Percentiles rank a stretch among this genome's conserved stretches.
These are phyloP conservation scores for Glebionis coronaria DNA, from an alignment of 129 eudicot species.

Conservation along the genomic window DNA sequence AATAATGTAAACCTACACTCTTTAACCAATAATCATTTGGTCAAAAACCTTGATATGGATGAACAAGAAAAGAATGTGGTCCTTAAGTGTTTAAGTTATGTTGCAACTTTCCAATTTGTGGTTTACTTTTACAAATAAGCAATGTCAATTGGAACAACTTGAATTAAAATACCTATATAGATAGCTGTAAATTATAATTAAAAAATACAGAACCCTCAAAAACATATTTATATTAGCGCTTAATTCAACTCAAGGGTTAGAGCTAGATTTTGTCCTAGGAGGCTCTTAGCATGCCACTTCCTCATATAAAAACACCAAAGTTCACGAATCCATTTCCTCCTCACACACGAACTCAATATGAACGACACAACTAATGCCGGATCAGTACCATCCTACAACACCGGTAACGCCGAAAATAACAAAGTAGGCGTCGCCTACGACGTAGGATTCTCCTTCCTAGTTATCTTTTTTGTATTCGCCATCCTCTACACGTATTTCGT, in stretches of 20 bases:
- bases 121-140: not conserved
- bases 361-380: slow-evolving; percentile 17
- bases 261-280: not conserved
- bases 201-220: too few relatives aligned
- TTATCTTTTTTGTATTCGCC: slow-evolving; percentile 29
- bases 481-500: slow-evolving; percentile 32
- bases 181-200: too few relatives aligned
- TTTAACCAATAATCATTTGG: too few relatives aligned
- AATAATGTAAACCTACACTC: too few relatives aligned
- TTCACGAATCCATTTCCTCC: slow-evolving; percentile 7
- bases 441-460: slow-evolving; percentile 25
- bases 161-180: not conserved
- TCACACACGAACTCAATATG: not conserved
- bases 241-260: slow-evolving; percentile 1
- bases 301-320: not conserved
- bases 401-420: not conserved
- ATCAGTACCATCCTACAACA: slow-evolving; percentile 19
- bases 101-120: too few relatives aligned
- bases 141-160: too few relatives aligned
- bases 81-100: too few relatives aligned
- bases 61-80: too few relatives aligned
- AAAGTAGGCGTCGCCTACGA: slow-evolving; percentile 5
- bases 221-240: not conserved
- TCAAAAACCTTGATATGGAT: too few relatives aligned
- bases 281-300: not conserved